Evolutionary conservation across 345 rosid genomes (phyloP).

Genomic region (Syzygium grande): DNA sequence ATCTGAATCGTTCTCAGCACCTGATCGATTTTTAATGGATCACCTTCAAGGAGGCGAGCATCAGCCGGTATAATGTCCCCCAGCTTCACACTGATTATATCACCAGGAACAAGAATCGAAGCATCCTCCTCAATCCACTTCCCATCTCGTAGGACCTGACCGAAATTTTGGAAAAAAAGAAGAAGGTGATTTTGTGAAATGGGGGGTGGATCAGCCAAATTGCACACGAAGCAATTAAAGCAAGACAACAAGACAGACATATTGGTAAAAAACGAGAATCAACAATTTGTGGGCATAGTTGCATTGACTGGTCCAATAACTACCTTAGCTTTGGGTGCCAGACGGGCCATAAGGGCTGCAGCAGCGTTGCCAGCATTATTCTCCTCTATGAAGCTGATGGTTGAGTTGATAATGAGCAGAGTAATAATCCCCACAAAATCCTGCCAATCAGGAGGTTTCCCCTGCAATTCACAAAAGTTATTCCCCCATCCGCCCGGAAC

Average conservation of each 20-base stretch:
- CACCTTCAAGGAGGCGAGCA: conserved; percentile 65
- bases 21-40: conserved; percentile 67
- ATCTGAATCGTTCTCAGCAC: conserved; percentile 6
- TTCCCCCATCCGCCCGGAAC: not conserved
- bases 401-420: conserved; percentile 50
- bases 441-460: conserved; percentile 67
- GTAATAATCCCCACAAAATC: conserved; percentile 57
- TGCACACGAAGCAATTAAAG: not conserved
- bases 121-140: conserved; percentile 63
- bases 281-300: not conserved
- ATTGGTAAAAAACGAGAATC: not conserved
- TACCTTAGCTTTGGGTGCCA: conserved; percentile 60
- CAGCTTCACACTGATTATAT: conserved; percentile 56
- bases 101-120: conserved; percentile 60
- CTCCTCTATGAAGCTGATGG: conserved; percentile 64
- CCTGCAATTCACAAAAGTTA: conserved; percentile 16
- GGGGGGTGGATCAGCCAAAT: not conserved
- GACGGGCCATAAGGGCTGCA: conserved; percentile 59
- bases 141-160: conserved; percentile 52
- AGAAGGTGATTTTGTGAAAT: not conserved
- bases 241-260: not conserved
- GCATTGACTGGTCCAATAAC: not conserved
- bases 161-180: not conserved
- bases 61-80: conserved; percentile 73
- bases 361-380: conserved; percentile 69